Conservation (phyloP, 306 rosid species). For the Rosa rugosa region DNA sequence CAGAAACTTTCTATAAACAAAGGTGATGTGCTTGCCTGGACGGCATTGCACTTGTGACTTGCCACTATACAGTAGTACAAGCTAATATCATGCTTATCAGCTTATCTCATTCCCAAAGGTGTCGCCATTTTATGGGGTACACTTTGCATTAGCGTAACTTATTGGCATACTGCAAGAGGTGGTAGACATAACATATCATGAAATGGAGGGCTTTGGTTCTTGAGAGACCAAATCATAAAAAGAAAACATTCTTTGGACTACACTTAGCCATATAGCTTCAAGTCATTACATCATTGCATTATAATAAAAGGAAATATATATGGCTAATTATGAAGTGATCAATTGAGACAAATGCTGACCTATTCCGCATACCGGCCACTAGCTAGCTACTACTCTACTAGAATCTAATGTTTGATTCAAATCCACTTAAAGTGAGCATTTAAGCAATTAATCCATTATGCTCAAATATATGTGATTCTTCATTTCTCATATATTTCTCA, state of each 20-base stretch:
- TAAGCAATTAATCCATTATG: not conserved
- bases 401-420: slow-evolving; percentile 10
- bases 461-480: slow-evolving; percentile 1
- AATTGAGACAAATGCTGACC: slow-evolving; percentile 14
- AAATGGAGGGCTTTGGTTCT: slow-evolving; percentile 7
- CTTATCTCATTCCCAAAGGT: slow-evolving; percentile 16
- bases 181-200: slow-evolving; percentile 10
- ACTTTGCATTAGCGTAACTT: not conserved
- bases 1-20: not conserved
- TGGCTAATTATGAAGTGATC: not conserved
- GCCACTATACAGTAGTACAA: slow-evolving; percentile 2
- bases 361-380: slow-evolving; percentile 12
- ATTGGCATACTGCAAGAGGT: not conserved
- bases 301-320: not conserved
- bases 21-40: slow-evolving; percentile 24
- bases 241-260: not conserved
- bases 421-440: not conserved
- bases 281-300: not conserved
- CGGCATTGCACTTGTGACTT: slow-evolving; percentile 19
- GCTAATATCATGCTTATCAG: slow-evolving; percentile 19
- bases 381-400: slow-evolving; percentile 5
- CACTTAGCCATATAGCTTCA: not conserved
- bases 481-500: not conserved
- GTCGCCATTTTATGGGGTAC: slow-evolving; percentile 14
- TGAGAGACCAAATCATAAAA: not conserved